A percentile compares a stretch with the other conserved stretches of the same genome.
phyloP scores from a whole-genome alignment of 2,329 filamentous ascomycete genomes.

The Aspergillus sp. region DNA sequence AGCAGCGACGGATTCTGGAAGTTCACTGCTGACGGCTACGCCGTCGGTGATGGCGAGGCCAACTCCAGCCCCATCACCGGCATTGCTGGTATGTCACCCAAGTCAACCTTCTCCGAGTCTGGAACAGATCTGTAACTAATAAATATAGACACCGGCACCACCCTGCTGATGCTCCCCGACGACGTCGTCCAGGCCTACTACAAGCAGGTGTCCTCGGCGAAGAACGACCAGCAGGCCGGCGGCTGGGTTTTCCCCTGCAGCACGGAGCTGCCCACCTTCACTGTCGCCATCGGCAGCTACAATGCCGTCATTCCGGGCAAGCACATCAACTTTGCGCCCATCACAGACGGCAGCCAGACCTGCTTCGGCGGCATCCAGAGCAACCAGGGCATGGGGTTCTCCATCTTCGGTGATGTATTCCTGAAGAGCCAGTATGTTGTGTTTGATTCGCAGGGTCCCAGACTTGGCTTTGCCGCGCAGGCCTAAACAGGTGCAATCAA shows the following conservation, averaged over 20 bases:
- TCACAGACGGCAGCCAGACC: conserved; percentile 32
- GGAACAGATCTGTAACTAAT: too few species aligned
- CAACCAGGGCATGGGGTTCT: conserved; percentile 55
- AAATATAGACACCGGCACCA: conserved; percentile 63
- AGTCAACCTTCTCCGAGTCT: too few species aligned
- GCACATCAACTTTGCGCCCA: conserved; percentile 54
- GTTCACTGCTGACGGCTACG: conserved; percentile 57
- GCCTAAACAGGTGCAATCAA: conserved; percentile 16
- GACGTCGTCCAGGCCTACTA: conserved; percentile 60
- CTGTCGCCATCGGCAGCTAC: conserved; percentile 49
- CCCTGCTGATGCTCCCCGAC: conserved; percentile 59
- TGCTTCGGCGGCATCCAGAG: conserved; percentile 79
- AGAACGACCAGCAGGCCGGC: conserved; percentile 47
- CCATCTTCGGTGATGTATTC: conserved; percentile 75
- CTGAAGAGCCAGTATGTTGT: conserved; percentile 75
- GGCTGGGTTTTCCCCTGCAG: conserved; percentile 57
- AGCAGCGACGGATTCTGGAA: conserved; percentile 62
- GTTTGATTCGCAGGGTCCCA: conserved; percentile 57
- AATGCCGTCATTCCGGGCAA: conserved; percentile 52
- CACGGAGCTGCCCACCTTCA: conserved; percentile 53
- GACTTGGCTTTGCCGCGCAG: conserved; percentile 49
- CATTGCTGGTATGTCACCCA: conserved; percentile 56
- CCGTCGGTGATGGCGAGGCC: conserved; percentile 46
- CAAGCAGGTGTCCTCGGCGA: conserved; percentile 51
- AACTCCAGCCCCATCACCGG: conserved; percentile 45